Conservation (phyloP, 345 rosid genomes). For the Eucalyptus pauciflora region DNA sequence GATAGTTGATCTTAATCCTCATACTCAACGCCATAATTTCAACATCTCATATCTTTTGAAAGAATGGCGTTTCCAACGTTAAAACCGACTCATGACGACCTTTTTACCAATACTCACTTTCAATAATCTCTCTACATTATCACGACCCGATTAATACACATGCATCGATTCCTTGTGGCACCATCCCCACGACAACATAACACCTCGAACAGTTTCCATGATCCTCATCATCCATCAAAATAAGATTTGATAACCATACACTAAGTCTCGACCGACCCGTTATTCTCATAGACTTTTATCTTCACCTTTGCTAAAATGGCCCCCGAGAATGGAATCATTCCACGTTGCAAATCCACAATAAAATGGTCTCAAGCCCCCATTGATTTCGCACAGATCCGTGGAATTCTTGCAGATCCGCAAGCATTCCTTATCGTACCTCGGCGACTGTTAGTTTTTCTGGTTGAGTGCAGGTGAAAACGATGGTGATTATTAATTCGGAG, state of each 20-base stretch:
- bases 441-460: not conserved
- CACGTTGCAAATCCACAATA: not conserved
- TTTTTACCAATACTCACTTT: no score
- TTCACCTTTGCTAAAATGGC: not conserved
- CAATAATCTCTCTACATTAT: no score
- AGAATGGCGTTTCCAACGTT: rapidly evolving
- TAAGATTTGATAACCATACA: not conserved
- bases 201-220: not conserved
- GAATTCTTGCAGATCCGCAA: not conserved
- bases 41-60: not conserved
- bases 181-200: not conserved
- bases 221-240: not conserved
- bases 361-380: not conserved
- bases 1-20: no score
- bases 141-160: not conserved
- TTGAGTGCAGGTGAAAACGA: not conserved
- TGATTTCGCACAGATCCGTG: not conserved
- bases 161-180: not conserved
- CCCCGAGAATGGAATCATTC: not conserved
- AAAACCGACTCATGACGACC: not conserved
- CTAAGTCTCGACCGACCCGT: not conserved
- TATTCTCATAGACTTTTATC: not conserved
- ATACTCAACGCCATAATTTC: not conserved
- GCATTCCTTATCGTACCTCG: not conserved
- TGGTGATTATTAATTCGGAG: not conserved